phyloP scores from a whole-genome alignment of 164 flowering plant species.

The Dillenia suffruticosa region DNA sequence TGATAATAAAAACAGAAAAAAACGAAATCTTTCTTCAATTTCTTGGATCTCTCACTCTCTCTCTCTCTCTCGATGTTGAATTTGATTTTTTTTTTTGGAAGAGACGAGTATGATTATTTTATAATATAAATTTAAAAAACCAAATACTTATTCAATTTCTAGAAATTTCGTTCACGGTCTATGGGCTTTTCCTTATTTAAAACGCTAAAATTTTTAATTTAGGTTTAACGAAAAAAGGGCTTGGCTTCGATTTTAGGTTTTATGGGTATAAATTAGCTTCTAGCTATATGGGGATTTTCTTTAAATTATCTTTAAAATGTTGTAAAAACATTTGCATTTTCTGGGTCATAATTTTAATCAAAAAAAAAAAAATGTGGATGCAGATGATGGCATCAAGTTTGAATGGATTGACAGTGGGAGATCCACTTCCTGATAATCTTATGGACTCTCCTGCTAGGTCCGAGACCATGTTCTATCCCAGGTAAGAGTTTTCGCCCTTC shows the following conservation, averaged over 20 bases:
- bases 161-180: too few species aligned
- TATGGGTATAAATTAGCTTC: too few species aligned
- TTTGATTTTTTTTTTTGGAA: background rate
- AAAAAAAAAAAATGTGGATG: background rate
- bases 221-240: too few species aligned
- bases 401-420: constrained; percentile 89
- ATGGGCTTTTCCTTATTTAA: too few species aligned
- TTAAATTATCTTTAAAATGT: too few species aligned
- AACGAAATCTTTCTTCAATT: background rate
- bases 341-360: background rate
- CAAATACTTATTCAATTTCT: too few species aligned
- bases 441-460: constrained; percentile 83
- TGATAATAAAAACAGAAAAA: too few species aligned
- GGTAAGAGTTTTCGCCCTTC: constrained; percentile 23
- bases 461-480: constrained; percentile 44
- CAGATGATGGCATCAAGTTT: constrained; percentile 97
- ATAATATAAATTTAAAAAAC: too few species aligned
- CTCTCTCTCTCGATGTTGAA: background rate
- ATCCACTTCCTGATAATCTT: constrained; percentile 56
- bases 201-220: too few species aligned
- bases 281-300: too few species aligned
- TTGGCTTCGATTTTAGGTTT: too few species aligned
- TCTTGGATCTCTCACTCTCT: background rate
- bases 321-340: background rate
- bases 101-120: too few species aligned